Percentiles rank a stretch among this genome's conserved stretches.
These are phyloP conservation scores for Ligustrum vulgare DNA, from an alignment of 257 asterid species.

Conservation along the genomic window DNA sequence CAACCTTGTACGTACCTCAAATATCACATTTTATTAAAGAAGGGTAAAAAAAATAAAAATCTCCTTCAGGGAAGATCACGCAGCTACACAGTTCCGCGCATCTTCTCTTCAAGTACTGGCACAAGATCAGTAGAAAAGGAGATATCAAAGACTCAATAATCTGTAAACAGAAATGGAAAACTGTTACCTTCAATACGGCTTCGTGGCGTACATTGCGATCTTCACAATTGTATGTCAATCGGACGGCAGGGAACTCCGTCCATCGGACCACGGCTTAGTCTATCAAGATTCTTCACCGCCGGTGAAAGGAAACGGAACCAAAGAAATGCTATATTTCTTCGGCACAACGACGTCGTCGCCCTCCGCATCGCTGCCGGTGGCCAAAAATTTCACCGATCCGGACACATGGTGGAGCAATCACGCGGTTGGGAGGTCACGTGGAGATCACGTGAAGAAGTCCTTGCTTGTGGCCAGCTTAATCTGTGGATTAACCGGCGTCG, in stretches of 20 bases:
- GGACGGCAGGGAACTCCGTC: not conserved
- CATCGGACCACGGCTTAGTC: not conserved
- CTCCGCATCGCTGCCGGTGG: not conserved
- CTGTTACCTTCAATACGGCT: not conserved
- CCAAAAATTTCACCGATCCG: not conserved
- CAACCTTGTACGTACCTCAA: no score
- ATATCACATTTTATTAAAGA: no score
- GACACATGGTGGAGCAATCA: not conserved
- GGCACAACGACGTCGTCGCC: not conserved
- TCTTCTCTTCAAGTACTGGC: not conserved
- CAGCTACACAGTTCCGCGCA: not conserved
- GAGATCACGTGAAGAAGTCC: not conserved
- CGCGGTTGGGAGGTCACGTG: not conserved
- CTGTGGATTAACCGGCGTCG: constrained; percentile 22
- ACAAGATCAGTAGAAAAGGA: no score
- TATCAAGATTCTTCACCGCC: constrained; percentile 1
- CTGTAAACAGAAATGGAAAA: not conserved
- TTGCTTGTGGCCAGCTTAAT: constrained; percentile 15
- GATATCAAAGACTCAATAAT: no score
- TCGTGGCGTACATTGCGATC: not conserved
- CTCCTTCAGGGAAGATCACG: no score
- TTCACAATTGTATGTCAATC: not conserved
- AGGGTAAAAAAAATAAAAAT: no score
- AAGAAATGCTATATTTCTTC: not conserved
- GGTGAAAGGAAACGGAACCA: not conserved